Conservation (phyloP, 2,329 filamentous ascomycete species). For the Diaporthe sp. region DNA sequence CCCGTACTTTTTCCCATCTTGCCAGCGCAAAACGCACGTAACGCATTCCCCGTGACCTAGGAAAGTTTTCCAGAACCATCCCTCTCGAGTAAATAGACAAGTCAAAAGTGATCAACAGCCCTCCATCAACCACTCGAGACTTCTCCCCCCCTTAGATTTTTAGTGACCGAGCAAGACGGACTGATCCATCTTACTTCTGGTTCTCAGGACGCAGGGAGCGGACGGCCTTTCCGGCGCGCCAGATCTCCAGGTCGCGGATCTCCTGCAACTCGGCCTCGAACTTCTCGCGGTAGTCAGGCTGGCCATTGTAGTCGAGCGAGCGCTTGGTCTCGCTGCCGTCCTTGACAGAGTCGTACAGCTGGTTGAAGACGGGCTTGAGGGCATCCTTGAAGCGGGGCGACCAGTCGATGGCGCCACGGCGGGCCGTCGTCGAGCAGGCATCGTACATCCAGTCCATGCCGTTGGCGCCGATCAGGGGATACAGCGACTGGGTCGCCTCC, state of each 20-base stretch:
- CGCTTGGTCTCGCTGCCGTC: slow-evolving; percentile 95
- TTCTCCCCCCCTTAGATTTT: not conserved
- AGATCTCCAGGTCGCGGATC: slow-evolving; percentile 98
- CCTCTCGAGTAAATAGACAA: slow-evolving; percentile 13
- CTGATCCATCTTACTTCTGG: slow-evolving; percentile 73
- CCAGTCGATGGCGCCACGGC: slow-evolving; percentile 99
- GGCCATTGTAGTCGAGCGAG: slow-evolving; percentile 96
- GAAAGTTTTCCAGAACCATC: slow-evolving; percentile 33
- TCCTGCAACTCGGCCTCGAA: slow-evolving; percentile 99
- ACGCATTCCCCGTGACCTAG: slow-evolving; percentile 38
- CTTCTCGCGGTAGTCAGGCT: slow-evolving; percentile 95
- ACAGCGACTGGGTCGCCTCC: slow-evolving; percentile 98
- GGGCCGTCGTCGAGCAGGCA: slow-evolving; percentile 98
- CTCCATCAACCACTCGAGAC: slow-evolving; percentile 16
- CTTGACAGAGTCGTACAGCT: slow-evolving; percentile 93
- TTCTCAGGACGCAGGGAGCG: slow-evolving; percentile 90
- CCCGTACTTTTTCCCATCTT: slow-evolving; percentile 29
- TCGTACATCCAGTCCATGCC: slow-evolving; percentile 99
- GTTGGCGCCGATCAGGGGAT: slow-evolving; percentile 96
- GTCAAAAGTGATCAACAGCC: slow-evolving; percentile 24
- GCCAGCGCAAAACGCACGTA: slow-evolving; percentile 20
- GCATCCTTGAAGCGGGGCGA: slow-evolving; percentile 96
- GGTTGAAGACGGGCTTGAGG: slow-evolving; percentile 98
- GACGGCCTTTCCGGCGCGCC: slow-evolving; percentile 98
- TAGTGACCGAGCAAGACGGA: not conserved